phyloP scores from a whole-genome alignment of 371 early-diverging fungal genomes.

The Saksenaea oblongispora region DNA sequence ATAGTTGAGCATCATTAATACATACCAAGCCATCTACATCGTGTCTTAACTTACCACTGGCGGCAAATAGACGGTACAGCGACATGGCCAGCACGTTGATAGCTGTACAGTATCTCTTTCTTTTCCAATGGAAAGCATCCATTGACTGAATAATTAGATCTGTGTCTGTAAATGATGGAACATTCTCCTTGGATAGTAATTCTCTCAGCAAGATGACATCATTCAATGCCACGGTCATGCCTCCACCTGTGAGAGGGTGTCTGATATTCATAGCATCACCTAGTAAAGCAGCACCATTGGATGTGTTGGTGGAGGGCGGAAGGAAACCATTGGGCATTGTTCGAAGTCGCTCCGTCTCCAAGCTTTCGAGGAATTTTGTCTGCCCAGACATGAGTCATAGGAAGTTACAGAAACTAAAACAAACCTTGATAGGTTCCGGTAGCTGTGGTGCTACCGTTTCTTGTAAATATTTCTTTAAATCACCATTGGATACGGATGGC shows the following conservation, averaged over 20 bases:
- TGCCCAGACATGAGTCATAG: slow-evolving; percentile 20
- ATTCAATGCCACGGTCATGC: slow-evolving; percentile 95
- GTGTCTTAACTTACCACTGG: slow-evolving; percentile 19
- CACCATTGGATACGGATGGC: slow-evolving; percentile 69
- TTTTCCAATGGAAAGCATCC: slow-evolving; percentile 70
- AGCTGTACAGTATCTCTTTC: slow-evolving; percentile 72
- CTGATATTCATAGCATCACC: slow-evolving; percentile 93
- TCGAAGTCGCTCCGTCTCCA: slow-evolving; percentile 76
- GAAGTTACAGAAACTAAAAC: not conserved
- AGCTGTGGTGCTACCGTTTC: slow-evolving; percentile 67
- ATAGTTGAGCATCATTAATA: not conserved
- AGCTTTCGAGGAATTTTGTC: slow-evolving; percentile 63
- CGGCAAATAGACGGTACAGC: slow-evolving; percentile 86
- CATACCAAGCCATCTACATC: not conserved
- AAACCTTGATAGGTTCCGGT: slow-evolving; percentile 64
- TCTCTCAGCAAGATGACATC: slow-evolving; percentile 76
- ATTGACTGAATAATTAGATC: slow-evolving; percentile 53
- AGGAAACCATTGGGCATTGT: slow-evolving; percentile 91
- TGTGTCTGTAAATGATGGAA: slow-evolving; percentile 51
- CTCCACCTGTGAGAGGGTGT: slow-evolving; percentile 88
- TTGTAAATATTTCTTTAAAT: slow-evolving; percentile 65
- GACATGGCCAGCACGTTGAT: slow-evolving; percentile 92
- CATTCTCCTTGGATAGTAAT: slow-evolving; percentile 43
- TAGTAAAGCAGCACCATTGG: slow-evolving; percentile 73
- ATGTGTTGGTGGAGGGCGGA: slow-evolving; percentile 69